phyloP scores from a whole-genome alignment of 306 rosid genomes.

The Sechiopsis laciniata region DNA sequence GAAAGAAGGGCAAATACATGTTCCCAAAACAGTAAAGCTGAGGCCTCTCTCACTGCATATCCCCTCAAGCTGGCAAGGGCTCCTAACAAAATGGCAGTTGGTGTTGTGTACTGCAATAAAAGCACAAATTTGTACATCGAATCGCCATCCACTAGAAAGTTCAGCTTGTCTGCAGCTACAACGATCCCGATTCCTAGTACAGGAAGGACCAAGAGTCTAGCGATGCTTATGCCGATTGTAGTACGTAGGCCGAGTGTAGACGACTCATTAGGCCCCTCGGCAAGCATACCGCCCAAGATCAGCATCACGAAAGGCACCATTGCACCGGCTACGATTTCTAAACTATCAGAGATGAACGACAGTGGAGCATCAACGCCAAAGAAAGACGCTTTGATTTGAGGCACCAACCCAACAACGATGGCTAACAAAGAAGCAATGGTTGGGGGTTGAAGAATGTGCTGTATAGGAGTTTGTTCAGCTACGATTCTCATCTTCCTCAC shows the following conservation, averaged over 20 bases:
- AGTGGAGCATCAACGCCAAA: conserved; percentile 53
- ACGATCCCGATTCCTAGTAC: conserved; percentile 63
- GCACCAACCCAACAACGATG: conserved; percentile 56
- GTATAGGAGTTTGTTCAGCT: conserved; percentile 69
- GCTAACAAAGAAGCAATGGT: conserved; percentile 72
- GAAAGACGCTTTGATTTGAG: conserved; percentile 50
- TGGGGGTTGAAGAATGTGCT: conserved; percentile 77
- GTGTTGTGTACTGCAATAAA: conserved; percentile 73
- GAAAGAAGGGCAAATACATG: conserved; percentile 69
- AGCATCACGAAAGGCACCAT: conserved; percentile 88
- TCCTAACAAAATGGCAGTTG: conserved; percentile 85
- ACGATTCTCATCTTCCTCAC: conserved; percentile 64
- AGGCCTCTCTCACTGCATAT: conserved; percentile 78
- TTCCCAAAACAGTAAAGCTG: conserved; percentile 86
- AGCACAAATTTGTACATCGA: conserved; percentile 62
- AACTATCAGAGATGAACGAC: conserved; percentile 57
- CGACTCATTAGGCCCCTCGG: conserved; percentile 82
- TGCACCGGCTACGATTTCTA: conserved; percentile 59
- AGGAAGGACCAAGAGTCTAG: conserved; percentile 84
- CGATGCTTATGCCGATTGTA: conserved; percentile 63
- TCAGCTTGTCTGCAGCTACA: conserved; percentile 39
- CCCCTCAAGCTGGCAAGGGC: conserved; percentile 83
- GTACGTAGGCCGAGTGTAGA: conserved; percentile 55
- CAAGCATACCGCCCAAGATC: conserved; percentile 83
- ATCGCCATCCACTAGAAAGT: conserved; percentile 45